Conservation (phyloP, 352 stramenopile species). For the Globisporangium alternatum region DNA sequence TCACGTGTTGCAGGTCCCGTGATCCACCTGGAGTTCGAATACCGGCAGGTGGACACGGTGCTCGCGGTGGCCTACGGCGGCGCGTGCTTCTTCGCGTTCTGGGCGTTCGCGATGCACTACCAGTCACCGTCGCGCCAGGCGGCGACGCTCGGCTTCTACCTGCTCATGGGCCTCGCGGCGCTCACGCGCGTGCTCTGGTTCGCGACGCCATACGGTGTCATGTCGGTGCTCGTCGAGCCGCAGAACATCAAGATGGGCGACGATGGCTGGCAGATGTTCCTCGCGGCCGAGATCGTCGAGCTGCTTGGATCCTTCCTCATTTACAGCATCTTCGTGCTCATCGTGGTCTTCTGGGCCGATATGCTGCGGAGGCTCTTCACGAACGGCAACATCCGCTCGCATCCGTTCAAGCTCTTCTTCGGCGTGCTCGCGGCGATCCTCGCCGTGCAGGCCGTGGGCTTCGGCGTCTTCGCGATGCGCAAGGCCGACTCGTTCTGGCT, state of each 20-base stretch:
- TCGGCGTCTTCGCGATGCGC: constrained; percentile 80
- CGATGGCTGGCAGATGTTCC: constrained; percentile 58
- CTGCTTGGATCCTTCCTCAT: constrained; percentile 91
- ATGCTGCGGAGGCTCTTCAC: constrained; percentile 93
- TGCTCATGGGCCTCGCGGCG: constrained; percentile 66
- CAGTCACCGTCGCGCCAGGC: constrained; percentile 52
- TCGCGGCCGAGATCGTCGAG: constrained; percentile 87
- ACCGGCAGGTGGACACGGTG: constrained; percentile 78
- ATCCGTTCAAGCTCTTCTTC: constrained; percentile 91
- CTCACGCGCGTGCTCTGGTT: constrained; percentile 74
- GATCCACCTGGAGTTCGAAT: constrained; percentile 76
- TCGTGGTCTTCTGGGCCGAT: constrained; percentile 97
- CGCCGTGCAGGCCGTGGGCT: constrained; percentile 78
- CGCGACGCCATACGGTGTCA: constrained; percentile 66
- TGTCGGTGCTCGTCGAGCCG: constrained; percentile 66
- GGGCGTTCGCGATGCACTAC: constrained; percentile 69
- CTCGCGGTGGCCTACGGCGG: constrained; percentile 70
- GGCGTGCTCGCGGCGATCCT: constrained; percentile 69
- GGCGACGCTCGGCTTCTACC: constrained; percentile 79
- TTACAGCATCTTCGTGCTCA: constrained; percentile 97
- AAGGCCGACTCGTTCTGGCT: constrained; percentile 91
- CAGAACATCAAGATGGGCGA: constrained; percentile 59
- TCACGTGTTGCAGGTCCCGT: constrained; percentile 31
- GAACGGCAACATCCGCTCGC: constrained; percentile 61
- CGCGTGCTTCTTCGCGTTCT: constrained; percentile 80